Base-by-base conservation (phyloP, 2,329 filamentous ascomycete genomes). In the Fusarium sp. region DNA sequence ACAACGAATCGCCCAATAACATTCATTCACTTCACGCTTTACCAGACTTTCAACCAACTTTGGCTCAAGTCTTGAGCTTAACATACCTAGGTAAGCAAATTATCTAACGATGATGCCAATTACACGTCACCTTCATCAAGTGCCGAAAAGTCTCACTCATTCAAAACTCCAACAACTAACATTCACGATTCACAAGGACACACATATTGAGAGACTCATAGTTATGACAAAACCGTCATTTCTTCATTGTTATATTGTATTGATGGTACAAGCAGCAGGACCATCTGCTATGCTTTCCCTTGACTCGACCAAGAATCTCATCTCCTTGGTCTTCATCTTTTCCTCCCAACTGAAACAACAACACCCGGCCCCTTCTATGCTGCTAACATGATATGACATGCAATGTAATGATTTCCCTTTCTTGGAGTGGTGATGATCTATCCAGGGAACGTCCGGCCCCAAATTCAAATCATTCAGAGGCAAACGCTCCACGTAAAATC, bases 371-470 rank as follows among this genome's bases (percentile, higher is more conserved):
- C 69, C 67, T 58, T 71, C 62, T 59, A 77, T 76, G 75, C 76
- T 79, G 76, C 77, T 62, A 48, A 69, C 32, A 64, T 63, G 43
- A 45, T 65, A 63, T 64, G 43, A 49, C 67, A 67, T 62, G 48
- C 32, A 62, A 72, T 73, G 56, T 65, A 69, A 62, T 73, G 56
- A 47, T 73, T 76, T 75, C 66, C 71, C 75, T 76, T 77, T 71
- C 73, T 74, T 76, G 69, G 82, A 86, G 84, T 83, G 82, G 84
- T 84, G 84, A 83, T 83, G 78, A 81, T 85, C 82, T 85, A 84
- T 82, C 70, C 62, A 75, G 71, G 68, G 71, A 70, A 72, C 72
- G 73, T 67, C 58, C 53, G 53, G 61, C 70, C 75, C 69, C 57
- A 70, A 72, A 74, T 65, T 71, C 64, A 59, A 41, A 64, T 71